Percentiles rank a stretch among this genome's conserved stretches.
phyloP scores from a whole-genome alignment of 495 filamentous ascomycete species.

The Stereocaulon alpinum region DNA sequence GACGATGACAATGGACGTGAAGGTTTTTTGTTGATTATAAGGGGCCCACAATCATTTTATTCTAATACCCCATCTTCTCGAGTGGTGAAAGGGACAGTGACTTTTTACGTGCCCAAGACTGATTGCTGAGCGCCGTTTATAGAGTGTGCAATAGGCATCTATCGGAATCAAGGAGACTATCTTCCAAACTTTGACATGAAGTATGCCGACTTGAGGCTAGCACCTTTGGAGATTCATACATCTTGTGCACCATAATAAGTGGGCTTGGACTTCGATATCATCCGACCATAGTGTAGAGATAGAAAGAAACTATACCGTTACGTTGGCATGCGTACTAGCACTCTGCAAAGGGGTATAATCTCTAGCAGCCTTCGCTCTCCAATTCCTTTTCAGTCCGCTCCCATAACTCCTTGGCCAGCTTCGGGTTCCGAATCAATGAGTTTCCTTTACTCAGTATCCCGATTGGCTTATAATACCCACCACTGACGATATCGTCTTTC shows the following conservation, averaged over 20 bases:
- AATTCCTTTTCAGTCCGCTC: conserved; percentile 46
- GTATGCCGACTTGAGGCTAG: too few relatives aligned
- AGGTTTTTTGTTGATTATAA: too few relatives aligned
- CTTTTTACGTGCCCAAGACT: too few relatives aligned
- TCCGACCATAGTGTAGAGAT: too few relatives aligned
- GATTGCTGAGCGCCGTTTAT: too few relatives aligned
- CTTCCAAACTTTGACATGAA: neutral
- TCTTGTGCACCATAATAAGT: too few relatives aligned
- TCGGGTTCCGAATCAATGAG: conserved; percentile 34
- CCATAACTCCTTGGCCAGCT: conserved; percentile 45
- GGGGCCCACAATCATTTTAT: too few relatives aligned
- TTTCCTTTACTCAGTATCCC: conserved; percentile 32
- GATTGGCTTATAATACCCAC: conserved; percentile 49
- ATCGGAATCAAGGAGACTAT: neutral
- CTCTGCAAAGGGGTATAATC: too few relatives aligned
- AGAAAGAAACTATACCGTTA: neutral
- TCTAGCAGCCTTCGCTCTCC: neutral
- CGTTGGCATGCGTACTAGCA: neutral
- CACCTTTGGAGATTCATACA: too few relatives aligned
- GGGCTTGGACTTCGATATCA: too few relatives aligned
- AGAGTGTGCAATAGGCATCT: neutral
- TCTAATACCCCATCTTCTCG: too few relatives aligned
- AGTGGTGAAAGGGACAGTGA: neutral
- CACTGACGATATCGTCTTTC: conserved; percentile 34
- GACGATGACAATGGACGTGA: too few relatives aligned